phyloP scores from a whole-genome alignment of 2,329 filamentous ascomycete genomes.

The Thielaviopsis ethacetica region DNA sequence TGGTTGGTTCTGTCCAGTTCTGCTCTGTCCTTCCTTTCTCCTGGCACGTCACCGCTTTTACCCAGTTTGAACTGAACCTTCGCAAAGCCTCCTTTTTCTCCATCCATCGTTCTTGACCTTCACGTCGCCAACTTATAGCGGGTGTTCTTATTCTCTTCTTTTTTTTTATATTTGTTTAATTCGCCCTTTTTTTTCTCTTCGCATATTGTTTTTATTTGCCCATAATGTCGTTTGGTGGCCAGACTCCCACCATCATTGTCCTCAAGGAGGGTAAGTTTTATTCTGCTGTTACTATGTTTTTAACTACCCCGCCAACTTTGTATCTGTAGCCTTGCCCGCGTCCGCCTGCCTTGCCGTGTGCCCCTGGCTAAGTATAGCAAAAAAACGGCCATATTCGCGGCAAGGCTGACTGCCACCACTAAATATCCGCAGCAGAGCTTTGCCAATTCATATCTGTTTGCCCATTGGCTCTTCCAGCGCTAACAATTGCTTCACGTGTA shows the following conservation, averaged over 20 bases:
- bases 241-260: constrained; percentile 95
- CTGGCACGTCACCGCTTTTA: constrained; percentile 10
- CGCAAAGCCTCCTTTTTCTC: constrained; percentile 4
- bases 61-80: not conserved
- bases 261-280: constrained; percentile 72
- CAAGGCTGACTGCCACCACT: not conserved
- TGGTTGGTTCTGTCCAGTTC: constrained; percentile 1
- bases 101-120: not conserved
- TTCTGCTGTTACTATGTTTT: no score
- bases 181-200: not conserved
- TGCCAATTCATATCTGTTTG: no score
- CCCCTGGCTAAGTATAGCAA: constrained; percentile 14
- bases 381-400: not conserved
- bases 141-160: no score
- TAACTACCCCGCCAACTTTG: constrained; percentile 23
- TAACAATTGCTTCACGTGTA: not conserved
- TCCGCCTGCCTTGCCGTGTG: not conserved
- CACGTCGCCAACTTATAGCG: not conserved
- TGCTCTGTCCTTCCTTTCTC: constrained; percentile 6
- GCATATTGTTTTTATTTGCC: constrained; percentile 3
- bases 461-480: not conserved
- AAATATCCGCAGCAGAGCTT: not conserved
- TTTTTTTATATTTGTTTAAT: not conserved
- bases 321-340: constrained; percentile 14
- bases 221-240: constrained; percentile 88